A percentile compares a stretch with the other conserved stretches of the same genome.
These are phyloP conservation scores for Emmonsia crescens DNA, from an alignment of 2,329 filamentous ascomycete genomes.

Conservation along the genomic window DNA sequence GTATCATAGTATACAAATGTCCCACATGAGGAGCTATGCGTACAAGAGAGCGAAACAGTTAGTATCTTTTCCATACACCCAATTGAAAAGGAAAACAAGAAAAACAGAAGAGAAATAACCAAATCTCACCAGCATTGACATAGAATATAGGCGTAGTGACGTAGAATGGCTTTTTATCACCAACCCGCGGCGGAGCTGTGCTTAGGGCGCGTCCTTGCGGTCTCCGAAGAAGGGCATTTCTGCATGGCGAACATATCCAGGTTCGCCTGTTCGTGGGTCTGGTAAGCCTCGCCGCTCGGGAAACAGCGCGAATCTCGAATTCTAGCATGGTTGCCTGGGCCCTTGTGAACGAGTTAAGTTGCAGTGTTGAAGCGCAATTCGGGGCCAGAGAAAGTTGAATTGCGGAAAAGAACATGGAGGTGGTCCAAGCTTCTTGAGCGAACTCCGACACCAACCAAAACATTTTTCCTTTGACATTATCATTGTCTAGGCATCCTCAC, in stretches of 20 bases:
- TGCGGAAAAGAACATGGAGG: not conserved
- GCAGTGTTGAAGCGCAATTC: not conserved
- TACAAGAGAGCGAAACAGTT: not conserved
- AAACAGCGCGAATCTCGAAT: slow-evolving; percentile 21
- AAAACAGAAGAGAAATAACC: not conserved
- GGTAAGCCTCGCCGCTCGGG: slow-evolving; percentile 20
- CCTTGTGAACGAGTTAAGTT: not conserved
- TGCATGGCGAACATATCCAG: slow-evolving; percentile 25
- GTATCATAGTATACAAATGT: slow-evolving; percentile 85
- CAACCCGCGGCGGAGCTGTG: not conserved
- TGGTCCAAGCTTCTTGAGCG: slow-evolving; percentile 5
- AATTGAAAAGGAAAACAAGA: slow-evolving; percentile 3
- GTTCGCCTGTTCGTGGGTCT: slow-evolving; percentile 11
- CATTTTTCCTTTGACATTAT: not conserved
- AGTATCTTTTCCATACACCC: not conserved
- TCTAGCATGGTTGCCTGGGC: slow-evolving; percentile 20
- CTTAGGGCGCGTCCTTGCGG: slow-evolving; percentile 15
- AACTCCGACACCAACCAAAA: not conserved
- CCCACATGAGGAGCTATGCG: slow-evolving; percentile 75
- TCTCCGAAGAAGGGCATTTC: slow-evolving; percentile 14
- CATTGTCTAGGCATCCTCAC: not conserved
- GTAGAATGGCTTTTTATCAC: slow-evolving; percentile 69
- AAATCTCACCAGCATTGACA: slow-evolving; percentile 71
- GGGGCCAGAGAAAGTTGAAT: slow-evolving; percentile 1
- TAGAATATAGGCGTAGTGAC: slow-evolving; percentile 97